These are phyloP conservation scores for Dichotomocladium elegans DNA, from an alignment of 371 early-diverging fungal species.

Conservation along the genomic window DNA sequence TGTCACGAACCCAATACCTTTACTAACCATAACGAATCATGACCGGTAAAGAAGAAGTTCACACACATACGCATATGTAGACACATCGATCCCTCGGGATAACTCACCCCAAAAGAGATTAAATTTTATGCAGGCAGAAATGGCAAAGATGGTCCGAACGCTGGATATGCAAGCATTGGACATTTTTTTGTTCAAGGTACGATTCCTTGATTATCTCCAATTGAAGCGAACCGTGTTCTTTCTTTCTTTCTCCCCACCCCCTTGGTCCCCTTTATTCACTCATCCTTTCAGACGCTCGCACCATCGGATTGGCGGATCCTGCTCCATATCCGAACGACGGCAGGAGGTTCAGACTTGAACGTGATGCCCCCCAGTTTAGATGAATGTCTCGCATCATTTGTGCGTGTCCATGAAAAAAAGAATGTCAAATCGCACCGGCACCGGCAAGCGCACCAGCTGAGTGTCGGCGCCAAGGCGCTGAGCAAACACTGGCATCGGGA, in stretches of 20 bases:
- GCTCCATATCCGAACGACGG: slow-evolving; percentile 19
- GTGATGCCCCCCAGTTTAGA: slow-evolving; percentile 21
- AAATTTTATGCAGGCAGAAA: neutral
- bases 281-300: slow-evolving; percentile 6
- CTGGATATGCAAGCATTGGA: neutral
- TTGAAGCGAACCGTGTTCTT: neutral
- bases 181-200: slow-evolving; percentile 4
- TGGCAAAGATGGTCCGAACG: neutral
- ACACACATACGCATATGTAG: neutral
- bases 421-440: slow-evolving; percentile 7
- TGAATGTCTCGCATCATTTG: slow-evolving; percentile 19
- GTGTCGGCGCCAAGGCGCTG: slow-evolving; percentile 38
- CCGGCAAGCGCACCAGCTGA: slow-evolving; percentile 14
- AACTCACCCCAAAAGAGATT: neutral
- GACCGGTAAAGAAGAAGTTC: neutral
- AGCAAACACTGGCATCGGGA: slow-evolving; percentile 46
- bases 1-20: neutral
- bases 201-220: neutral
- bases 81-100: neutral
- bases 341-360: slow-evolving; percentile 8
- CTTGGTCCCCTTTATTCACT: too few relatives aligned
- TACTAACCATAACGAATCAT: slow-evolving; percentile 6
- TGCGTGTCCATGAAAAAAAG: slow-evolving; percentile 8
- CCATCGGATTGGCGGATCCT: slow-evolving; percentile 19
- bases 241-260: too few relatives aligned